Evolutionary conservation across 805 yeast species (phyloP), one percentile per base, ranked within the genome.

Genomic region (Metschnikowia dekortorum): DNA sequence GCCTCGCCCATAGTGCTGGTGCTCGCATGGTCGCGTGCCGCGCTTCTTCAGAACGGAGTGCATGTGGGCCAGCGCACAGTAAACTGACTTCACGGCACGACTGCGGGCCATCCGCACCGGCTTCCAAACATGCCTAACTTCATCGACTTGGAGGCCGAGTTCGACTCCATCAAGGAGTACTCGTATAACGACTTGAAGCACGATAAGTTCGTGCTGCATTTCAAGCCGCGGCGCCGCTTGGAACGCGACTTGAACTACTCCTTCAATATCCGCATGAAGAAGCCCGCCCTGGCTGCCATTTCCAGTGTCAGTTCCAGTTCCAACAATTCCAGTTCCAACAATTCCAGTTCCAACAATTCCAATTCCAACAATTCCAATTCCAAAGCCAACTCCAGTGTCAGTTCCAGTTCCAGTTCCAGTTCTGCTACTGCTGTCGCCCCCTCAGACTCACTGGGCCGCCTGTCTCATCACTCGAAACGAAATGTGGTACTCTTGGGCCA

Each of bases 81-180:
- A 13, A 18, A 36, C 28, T 3, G 28, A 18, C 29, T 22, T 22
- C 39, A 18, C n/a, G 8, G 16, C 37, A n/a, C 16, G 18, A 2
- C 10, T 34, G 8, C 11, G 8, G 26, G 7, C 22, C 14, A 18
- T 10, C 28, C 11, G 39, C 39, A 36, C 28, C 13, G 11, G n/a
- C 14, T 8, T 14, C 45, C 11, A 6, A 30, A 6, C 34, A 41
- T 41, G 44, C 7, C 35, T 6, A n/a, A 32, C 16, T 41, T 28
- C 37, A 18, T 13, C 33, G 39, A 44, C 30, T 66, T 68, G 39
- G 65, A 60, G 8, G 64, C 63, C 4, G 73, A 69, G 50, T 70
- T 70, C 45, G 52, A 44, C 14, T 60, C 70, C 8, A 55, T 69
- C n/a, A 65, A 60, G 47, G 48, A 52, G 28, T 50, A 65, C 40